phyloP scores from a whole-genome alignment of 2,329 filamentous ascomycete genomes.

The Paracoccidioides lutzii region DNA sequence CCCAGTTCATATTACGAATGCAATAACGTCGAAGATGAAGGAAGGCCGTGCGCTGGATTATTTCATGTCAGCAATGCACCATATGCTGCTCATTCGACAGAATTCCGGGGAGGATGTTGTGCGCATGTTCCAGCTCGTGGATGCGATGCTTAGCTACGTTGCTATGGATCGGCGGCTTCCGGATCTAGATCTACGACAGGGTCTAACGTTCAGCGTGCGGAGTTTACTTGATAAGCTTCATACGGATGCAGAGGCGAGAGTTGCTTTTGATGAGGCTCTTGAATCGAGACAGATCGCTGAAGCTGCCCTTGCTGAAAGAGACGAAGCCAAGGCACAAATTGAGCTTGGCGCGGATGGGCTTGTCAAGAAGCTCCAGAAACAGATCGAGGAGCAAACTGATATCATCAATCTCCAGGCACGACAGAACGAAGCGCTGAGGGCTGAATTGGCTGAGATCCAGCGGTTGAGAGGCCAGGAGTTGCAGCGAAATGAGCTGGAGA shows the following conservation, averaged over 20 bases:
- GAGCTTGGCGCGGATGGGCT: constrained; percentile 87
- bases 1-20: constrained; percentile 83
- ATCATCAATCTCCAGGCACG: constrained; percentile 81
- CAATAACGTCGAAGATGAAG: constrained; percentile 71
- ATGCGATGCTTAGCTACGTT: constrained; percentile 98
- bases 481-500: constrained; percentile 90
- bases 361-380: constrained; percentile 82
- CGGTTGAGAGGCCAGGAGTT: constrained; percentile 77
- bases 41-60: constrained; percentile 86
- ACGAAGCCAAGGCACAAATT: constrained; percentile 81
- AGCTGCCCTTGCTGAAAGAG: constrained; percentile 86
- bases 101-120: constrained; percentile 84
- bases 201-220: constrained; percentile 93
- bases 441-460: constrained; percentile 77
- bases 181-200: constrained; percentile 96
- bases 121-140: constrained; percentile 93
- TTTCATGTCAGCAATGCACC: constrained; percentile 88
- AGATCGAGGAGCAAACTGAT: constrained; percentile 81
- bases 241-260: constrained; percentile 86
- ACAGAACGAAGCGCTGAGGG: constrained; percentile 77
- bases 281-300: constrained; percentile 89
- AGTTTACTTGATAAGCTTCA: constrained; percentile 89
- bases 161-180: constrained; percentile 93
- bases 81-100: constrained; percentile 82
- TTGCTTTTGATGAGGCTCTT: constrained; percentile 79